Evolutionary conservation across 495 filamentous ascomycete species (phyloP), one percentile per base, ranked within the genome.

Genomic region (Hypoxylon intermedium): DNA sequence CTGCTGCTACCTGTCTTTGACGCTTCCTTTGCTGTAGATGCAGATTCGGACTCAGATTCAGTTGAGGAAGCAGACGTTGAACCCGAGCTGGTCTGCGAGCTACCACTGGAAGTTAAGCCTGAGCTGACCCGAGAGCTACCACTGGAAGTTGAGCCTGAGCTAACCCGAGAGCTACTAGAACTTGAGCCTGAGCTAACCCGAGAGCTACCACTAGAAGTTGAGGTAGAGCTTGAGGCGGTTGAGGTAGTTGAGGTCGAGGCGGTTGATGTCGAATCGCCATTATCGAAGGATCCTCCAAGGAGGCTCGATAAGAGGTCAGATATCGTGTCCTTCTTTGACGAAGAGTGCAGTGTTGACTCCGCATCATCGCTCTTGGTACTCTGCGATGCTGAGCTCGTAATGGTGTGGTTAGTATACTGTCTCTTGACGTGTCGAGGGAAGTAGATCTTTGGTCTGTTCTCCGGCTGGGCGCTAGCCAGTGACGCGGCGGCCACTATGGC

Each of bases 351-450:
- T 16, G 53, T 53, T 21, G 48, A 56, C 36, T 63, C 41, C n/a
- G 47, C 18, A 19, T 24, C 18, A 30, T 53, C 53, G 28, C 59
- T 69, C n/a, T 59, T 45, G 4, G 57, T 60, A 24, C 56, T 67
- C 36, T 58, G 59, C 28, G 66, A 64, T 3, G 67, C 59, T 5
- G 60, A 49, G 43, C 71, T 74, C 15, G 76, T 75, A 38, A 79
- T 75, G 9, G 79, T 83, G 38, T 69, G 64, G 57, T 84, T 82
- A 67, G 72, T 73, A 50, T 79, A 72, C 38, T 80, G 75, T 28
- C 86, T 80, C 73, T 84, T 87, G 55, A 87, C 75, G 37, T 86
- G 77, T 36, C 77, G 75, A 7, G 84, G 85, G 57, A 85, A 85
- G 71, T 87, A 87, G 60, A 79, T 79, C 63, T 73, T 80, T 5